Evolutionary conservation across 257 asterid species (phyloP).

Genomic region (Nicotiana noctiflora): DNA sequence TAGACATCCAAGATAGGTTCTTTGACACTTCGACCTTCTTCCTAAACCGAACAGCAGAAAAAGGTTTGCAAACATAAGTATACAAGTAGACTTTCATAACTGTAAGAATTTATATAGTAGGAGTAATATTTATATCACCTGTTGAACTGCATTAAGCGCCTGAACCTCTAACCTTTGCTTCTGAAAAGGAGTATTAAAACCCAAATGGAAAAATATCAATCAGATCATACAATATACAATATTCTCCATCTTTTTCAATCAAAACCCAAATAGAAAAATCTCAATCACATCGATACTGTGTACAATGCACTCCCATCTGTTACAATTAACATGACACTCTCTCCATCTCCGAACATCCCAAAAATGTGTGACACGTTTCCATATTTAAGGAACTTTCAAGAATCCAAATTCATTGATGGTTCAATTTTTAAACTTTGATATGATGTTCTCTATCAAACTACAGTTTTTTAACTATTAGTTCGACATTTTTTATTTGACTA

Average conservation of each 20-base stretch:
- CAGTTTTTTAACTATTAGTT: background rate
- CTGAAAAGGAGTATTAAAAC: slow-evolving; percentile 31
- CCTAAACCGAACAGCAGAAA: slow-evolving; percentile 32
- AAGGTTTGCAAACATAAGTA: slow-evolving; percentile 12
- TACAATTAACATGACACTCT: background rate
- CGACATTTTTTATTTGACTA: background rate
- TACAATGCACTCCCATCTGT: background rate
- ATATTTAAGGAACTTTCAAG: background rate
- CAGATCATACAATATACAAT: background rate
- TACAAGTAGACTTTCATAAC: background rate
- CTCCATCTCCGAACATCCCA: background rate
- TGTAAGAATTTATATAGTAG: background rate
- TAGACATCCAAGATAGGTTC: slow-evolving; percentile 65
- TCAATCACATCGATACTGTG: background rate
- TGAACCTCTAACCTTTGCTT: slow-evolving; percentile 66
- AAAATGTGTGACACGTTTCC: background rate
- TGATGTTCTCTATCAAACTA: background rate
- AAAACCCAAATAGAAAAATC: background rate
- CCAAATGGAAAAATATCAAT: background rate
- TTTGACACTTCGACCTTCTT: slow-evolving; percentile 41
- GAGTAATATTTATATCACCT: slow-evolving; percentile 36
- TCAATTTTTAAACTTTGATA: background rate
- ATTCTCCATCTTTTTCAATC: background rate
- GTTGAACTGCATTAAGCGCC: slow-evolving; percentile 48
- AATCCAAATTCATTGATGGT: background rate